Evolutionary conservation across 2,329 filamentous ascomycete species (phyloP), one percentile per base, ranked within the genome.

Genomic region (Tolypocladium amazonense): DNA sequence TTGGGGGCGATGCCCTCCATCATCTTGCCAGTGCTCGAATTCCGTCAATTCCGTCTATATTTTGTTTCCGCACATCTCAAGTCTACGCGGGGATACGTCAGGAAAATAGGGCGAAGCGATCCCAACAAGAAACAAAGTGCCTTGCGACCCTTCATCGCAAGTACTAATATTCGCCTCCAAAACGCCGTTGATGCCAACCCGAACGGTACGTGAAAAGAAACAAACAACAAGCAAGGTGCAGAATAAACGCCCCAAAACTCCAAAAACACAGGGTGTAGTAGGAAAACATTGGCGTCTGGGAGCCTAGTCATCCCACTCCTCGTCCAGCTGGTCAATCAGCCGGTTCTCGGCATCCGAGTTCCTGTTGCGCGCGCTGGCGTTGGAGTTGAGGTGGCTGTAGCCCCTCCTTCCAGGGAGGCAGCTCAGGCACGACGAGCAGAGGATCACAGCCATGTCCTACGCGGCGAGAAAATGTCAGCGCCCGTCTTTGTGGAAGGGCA

Each of bases 291-390:
- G 3, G 2, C 43, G 12, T 14, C 45, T 12, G 6, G 54, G 47
- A 39, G 25, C 50, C 59, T 68, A 87, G 64, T 96, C 92, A 67
- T 97, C 92, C 93, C 93, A 97, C 71, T 97, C 92, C 73, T 97
- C 93, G 69, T 97, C 94, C 61, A 97, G 79, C 73, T 97, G 91
- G 72, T 97, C 93, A 72, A 99, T 97, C 67, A 97, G 76, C 63
- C 92, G 80, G 73, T 97, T 97, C 75, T 97, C 94, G 59, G 92
- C 92, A 61, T 97, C 93, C 59, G 80, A 72, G 68, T 78, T 78
- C 65, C 79, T 71, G 62, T 76, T 73, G 60, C 77, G 73, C 45
- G 79, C 77, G 64, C 72, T 80, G 14, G 81, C 77, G 56, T 80
- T 83, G 18, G 78, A 74, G 43, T 81, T 81, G 30, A 92, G 76